Conservation (phyloP, 352 stramenopile species). For the Globisporangium yorkense region DNA sequence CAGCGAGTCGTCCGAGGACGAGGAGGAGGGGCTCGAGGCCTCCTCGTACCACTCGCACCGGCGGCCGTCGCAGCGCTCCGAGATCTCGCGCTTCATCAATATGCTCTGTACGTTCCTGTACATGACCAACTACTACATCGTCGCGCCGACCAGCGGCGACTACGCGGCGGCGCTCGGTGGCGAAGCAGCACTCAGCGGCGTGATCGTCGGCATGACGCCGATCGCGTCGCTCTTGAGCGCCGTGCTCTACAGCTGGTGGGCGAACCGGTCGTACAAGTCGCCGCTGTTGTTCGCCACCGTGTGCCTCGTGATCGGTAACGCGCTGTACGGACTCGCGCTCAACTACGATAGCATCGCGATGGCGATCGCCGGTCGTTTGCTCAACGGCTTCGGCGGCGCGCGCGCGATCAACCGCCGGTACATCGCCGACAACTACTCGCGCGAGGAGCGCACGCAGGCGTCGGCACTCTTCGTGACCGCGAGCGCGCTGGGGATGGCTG, state of each 20-base stretch:
- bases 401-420: conserved; percentile 90
- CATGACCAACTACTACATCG: conserved; percentile 99
- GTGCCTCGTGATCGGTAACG: conserved; percentile 82
- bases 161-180: conserved; percentile 90
- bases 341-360: conserved; percentile 80
- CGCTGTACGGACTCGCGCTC: conserved; percentile 82
- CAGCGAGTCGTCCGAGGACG: conserved; percentile 71
- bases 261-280: conserved; percentile 85
- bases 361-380: conserved; percentile 86
- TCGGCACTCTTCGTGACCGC: conserved; percentile 91
- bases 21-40: conserved; percentile 39
- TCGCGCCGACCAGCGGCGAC: conserved; percentile 90
- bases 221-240: conserved; percentile 92
- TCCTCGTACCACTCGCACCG: conserved; percentile 53
- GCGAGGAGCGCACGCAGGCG: conserved; percentile 87
- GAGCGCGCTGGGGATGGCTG: conserved; percentile 89
- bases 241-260: conserved; percentile 94
- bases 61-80: conserved; percentile 33
- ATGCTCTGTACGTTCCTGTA: conserved; percentile 95
- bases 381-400: conserved; percentile 91
- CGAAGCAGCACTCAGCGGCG: conserved; percentile 83
- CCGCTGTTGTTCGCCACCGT: conserved; percentile 81
- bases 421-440: conserved; percentile 84
- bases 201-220: conserved; percentile 97
- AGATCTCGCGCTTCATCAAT: conserved; percentile 88